Evolutionary conservation across 2,329 filamentous ascomycete species (phyloP).

Genomic region (Fusarium sp.): DNA sequence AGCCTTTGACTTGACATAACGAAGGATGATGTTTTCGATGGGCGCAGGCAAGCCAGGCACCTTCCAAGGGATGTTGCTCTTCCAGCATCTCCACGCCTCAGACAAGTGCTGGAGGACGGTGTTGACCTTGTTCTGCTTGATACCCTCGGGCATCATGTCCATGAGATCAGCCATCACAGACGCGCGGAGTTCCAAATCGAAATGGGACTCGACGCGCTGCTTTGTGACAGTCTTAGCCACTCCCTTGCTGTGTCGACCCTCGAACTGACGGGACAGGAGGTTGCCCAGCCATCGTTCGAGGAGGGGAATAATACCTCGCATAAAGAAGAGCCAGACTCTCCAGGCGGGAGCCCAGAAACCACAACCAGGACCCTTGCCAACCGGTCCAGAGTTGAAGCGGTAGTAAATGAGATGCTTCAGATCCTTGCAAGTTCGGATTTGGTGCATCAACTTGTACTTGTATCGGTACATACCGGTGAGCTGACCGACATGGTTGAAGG

Average conservation of each 20-base stretch:
- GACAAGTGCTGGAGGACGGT: slow-evolving; percentile 97
- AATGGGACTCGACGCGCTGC: slow-evolving; percentile 98
- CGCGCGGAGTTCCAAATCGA: slow-evolving; percentile 94
- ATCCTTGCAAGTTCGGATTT: slow-evolving; percentile 99
- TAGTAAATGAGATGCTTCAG: slow-evolving; percentile 99
- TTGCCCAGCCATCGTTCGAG: slow-evolving; percentile 98
- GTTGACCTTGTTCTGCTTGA: slow-evolving; percentile 99
- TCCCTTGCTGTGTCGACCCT: slow-evolving; percentile 97
- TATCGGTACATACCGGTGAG: slow-evolving; percentile 99
- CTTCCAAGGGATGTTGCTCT: slow-evolving; percentile 99
- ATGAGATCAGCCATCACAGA: slow-evolving; percentile 99
- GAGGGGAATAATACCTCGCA: slow-evolving; percentile 96
- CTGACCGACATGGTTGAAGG: slow-evolving; percentile 98
- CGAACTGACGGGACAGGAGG: slow-evolving; percentile 94
- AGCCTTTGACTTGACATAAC: slow-evolving; percentile 98
- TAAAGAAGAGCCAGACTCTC: slow-evolving; percentile 99
- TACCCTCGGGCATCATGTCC: slow-evolving; percentile 99
- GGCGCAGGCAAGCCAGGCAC: slow-evolving; percentile 95
- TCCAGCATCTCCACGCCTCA: slow-evolving; percentile 99
- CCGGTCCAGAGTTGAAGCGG: slow-evolving; percentile 95
- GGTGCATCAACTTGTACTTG: slow-evolving; percentile 99
- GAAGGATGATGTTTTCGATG: slow-evolving; percentile 98
- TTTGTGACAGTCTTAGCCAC: slow-evolving; percentile 99
- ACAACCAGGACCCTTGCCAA: slow-evolving; percentile 96
- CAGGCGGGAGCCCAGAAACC: slow-evolving; percentile 99